Evolutionary conservation across 306 rosid genomes (phyloP).

Genomic region (Oemleria cerasiformis): DNA sequence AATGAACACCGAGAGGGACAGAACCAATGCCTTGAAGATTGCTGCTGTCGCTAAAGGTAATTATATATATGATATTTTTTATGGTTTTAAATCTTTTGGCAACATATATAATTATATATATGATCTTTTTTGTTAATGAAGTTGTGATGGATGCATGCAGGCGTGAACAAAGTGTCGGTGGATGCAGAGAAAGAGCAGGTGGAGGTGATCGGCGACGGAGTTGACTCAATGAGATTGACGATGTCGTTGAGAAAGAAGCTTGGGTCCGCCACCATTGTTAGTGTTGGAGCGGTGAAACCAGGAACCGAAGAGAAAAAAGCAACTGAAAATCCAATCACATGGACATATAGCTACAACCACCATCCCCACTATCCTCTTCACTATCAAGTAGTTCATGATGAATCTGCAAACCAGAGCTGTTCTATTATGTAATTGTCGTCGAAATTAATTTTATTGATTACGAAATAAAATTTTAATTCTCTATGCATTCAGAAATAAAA

Average conservation of each 20-base stretch:
- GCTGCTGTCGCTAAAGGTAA: conserved; percentile 22
- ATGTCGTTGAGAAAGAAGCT: conserved; percentile 10
- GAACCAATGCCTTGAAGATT: conserved; percentile 32
- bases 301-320: not conserved
- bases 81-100: too few species aligned
- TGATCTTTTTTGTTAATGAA: too few species aligned
- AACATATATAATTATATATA: too few species aligned
- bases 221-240: conserved; percentile 24
- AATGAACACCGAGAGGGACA: conserved; percentile 18
- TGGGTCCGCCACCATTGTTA: not conserved
- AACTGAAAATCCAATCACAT: not conserved
- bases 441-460: not conserved
- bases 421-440: not conserved
- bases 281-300: conserved; percentile 11
- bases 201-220: conserved; percentile 24
- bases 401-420: not conserved
- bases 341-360: not conserved
- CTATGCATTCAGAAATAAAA: too few species aligned
- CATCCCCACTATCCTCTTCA: not conserved
- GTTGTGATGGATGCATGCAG: not conserved
- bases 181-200: conserved; percentile 26
- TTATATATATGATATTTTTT: too few species aligned
- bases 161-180: conserved; percentile 36
- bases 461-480: too few species aligned
- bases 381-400: not conserved